Conservation (phyloP, 1,284 basidiomycete genomes). For the Trichosporon ovoides region DNA sequence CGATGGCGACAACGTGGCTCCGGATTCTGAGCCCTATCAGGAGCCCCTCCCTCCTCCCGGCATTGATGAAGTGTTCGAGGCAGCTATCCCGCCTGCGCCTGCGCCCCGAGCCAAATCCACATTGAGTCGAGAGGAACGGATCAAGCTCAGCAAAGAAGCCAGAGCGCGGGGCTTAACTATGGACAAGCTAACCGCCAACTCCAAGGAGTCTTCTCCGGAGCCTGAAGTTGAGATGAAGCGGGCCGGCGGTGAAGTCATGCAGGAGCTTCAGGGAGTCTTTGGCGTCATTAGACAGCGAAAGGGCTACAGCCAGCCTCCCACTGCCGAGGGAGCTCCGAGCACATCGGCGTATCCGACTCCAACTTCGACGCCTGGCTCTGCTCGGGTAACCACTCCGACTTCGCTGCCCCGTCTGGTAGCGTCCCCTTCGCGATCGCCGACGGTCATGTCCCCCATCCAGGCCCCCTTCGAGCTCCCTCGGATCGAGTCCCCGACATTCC, state of each 20-base stretch:
- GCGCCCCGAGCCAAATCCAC: constrained; percentile 6
- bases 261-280: constrained; percentile 41
- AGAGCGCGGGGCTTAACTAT: constrained; percentile 30
- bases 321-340: background rate
- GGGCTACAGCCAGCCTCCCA: constrained; percentile 4
- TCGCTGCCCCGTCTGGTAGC: background rate
- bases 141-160: constrained; percentile 30
- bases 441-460: background rate
- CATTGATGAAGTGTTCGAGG: constrained; percentile 35
- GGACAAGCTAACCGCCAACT: constrained; percentile 17
- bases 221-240: constrained; percentile 9
- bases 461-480: background rate
- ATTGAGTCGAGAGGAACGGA: constrained; percentile 37
- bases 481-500: background rate
- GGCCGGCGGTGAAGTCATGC: constrained; percentile 29
- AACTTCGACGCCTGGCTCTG: background rate
- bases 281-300: constrained; percentile 36
- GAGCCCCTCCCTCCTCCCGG: constrained; percentile 31
- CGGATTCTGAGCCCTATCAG: background rate
- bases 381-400: background rate
- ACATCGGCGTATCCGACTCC: background rate
- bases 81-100: constrained; percentile 3
- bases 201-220: constrained; percentile 6
- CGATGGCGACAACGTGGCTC: constrained; percentile 1
- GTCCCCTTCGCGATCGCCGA: background rate